Base-by-base conservation (phyloP, 1,284 basidiomycete species). In the Cystobasidium slooffiae region DNA sequence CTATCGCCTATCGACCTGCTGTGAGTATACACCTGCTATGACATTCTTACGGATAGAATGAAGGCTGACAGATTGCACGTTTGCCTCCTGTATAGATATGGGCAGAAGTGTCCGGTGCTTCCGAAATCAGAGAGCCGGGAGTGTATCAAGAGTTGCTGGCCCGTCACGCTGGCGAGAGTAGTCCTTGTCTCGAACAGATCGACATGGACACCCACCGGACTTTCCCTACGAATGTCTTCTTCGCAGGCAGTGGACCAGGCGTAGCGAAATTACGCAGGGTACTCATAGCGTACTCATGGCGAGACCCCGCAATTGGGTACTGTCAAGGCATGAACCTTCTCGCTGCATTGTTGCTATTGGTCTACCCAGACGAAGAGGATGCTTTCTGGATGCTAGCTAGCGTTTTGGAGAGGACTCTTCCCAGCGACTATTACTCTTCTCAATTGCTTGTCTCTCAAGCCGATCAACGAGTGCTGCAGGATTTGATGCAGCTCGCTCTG, bases 371-470 rank as follows among this genome's bases (percentile, higher is more conserved):
- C 78, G 91, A 96, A 83, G 94, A 98, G 84, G 94, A 97, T 76
- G 96, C 96, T 0, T 99, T 97, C 81, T 99, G 95, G 96, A 91
- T 92, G 20, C 89, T 98, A 10, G 86, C 89, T 0, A 93, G 93
- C 37, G 90, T 98, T 74, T 88, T 97, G 68, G 93, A 97, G 41
- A 58, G 82, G 75, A 82, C 83, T 43, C 77, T 84, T 20, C 84
- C 84, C 0, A 79, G 78, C 59, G 82, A 82, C 58, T 84, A 82
- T 76, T 84, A 82, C 72, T 84, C 82, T 18, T 79, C 81, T 16
- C 79, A 81, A 46, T 78, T 85, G 16, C 80, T 84, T 0, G 93
- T 94, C 37, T 96, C 94, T 9, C 89, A 95, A 39, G 94, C 95
- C 0, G 97, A 96, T 80, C 96, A 97, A 52, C 84, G 93, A 1